phyloP scores from a whole-genome alignment of 2,329 filamentous ascomycete genomes.

The Ophiostoma himal-ulmi region DNA sequence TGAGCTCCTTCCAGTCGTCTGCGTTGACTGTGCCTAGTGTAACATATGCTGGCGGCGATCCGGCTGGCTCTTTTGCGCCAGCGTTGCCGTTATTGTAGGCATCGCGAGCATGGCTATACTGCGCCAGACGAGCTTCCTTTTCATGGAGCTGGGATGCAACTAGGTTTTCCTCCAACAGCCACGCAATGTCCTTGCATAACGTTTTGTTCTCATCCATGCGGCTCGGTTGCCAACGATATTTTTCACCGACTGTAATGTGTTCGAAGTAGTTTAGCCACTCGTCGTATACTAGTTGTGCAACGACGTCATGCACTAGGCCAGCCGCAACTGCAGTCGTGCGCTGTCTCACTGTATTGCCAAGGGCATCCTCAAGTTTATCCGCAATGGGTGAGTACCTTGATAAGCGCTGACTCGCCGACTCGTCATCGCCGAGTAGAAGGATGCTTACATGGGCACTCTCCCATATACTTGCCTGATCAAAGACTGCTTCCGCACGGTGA shows the following conservation, averaged over 20 bases:
- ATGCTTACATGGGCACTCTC: slow-evolving; percentile 29
- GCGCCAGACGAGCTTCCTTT: not conserved
- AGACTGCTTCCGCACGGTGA: slow-evolving; percentile 24
- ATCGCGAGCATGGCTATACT: not conserved
- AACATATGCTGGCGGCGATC: not conserved
- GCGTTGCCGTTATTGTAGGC: not conserved
- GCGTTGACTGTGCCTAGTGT: not conserved
- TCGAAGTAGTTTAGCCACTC: slow-evolving; percentile 39
- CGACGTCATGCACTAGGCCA: slow-evolving; percentile 17
- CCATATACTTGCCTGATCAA: slow-evolving; percentile 35
- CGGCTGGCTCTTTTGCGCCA: not conserved
- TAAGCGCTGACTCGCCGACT: not conserved
- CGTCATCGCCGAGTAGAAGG: slow-evolving; percentile 32
- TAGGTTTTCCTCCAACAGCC: not conserved
- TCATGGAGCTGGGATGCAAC: not conserved
- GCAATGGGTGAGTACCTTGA: not conserved
- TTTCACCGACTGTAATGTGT: not conserved
- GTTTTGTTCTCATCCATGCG: not conserved
- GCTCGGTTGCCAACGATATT: not conserved
- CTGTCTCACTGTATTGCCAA: slow-evolving; percentile 27
- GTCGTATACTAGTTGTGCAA: slow-evolving; percentile 26
- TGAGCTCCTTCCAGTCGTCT: slow-evolving; percentile 33
- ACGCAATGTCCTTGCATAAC: not conserved
- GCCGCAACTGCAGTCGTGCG: not conserved
- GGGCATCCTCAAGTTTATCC: slow-evolving; percentile 25